Base-by-base conservation (phyloP, 495 filamentous ascomycete species). In the Neurospora sp. region DNA sequence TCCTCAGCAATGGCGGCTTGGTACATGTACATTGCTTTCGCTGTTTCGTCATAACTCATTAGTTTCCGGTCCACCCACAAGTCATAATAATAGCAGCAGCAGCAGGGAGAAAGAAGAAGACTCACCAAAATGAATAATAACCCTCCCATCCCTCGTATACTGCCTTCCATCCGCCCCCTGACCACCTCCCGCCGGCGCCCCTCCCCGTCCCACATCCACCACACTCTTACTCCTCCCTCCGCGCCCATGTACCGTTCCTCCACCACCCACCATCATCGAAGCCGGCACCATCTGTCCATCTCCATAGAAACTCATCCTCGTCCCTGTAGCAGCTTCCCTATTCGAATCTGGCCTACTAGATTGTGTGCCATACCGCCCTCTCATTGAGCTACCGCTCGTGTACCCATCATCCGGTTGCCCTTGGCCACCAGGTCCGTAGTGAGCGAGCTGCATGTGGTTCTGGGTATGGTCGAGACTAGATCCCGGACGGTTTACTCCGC, bases 1-100 rank as follows among this genome's bases (percentile, higher is more conserved):
- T 99, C 96, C 77, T 97, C 96, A 0, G 95, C 92, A 72, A 99
- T 99, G 18, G 93, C 94, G 0, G 96, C 92, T 76, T 90, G 89
- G 82, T 99, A 99, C 84, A 92, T 89, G 82, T 98, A 99, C 84
- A 97, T 85, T 68, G 96, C 94, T 71, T 94, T 91, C 65, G 96
- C 96, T 99, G 75, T 46, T 18, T 14, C 0, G 11, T 14, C 5
- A 41, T 22, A 70, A 20, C 4, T 42, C 31, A 72, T 80, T 73
- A 80, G 77, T 68, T 35, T 35, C 35, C 35, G 35, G 35, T 37
- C 35, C 35, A 37, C 35, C 35, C 35, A 37, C 35, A 37, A 37
- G 35, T 37, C 35, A 37, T 37, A 37, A 37, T 37, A 37, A 37
- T 37, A 37, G 35, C 35, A 37, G 5, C 35, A 35, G 31, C 31